These are phyloP conservation scores for Mycena vulgaris DNA, from an alignment of 768 basidiomycete genomes.

Conservation along the genomic window DNA sequence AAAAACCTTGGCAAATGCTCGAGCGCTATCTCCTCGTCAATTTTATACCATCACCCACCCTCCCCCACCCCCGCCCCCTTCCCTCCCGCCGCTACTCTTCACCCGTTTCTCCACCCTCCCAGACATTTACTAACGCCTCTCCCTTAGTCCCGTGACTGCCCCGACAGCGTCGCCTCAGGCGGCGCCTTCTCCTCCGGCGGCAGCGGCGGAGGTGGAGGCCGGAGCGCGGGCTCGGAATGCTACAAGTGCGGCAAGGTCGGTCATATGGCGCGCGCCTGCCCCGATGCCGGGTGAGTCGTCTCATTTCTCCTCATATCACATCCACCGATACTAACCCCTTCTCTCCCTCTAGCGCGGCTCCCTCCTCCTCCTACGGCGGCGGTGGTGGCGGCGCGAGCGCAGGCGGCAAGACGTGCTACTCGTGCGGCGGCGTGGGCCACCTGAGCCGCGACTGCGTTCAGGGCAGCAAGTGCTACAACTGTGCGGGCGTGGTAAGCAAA, in stretches of 20 bases:
- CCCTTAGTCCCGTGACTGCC: constrained; percentile 83
- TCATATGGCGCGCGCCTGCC: constrained; percentile 89
- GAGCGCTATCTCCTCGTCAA: too few species aligned
- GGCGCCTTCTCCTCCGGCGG: constrained; percentile 42
- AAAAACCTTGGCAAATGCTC: too few species aligned
- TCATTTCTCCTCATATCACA: not conserved
- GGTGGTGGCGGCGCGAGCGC: constrained; percentile 15
- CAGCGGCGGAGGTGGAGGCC: constrained; percentile 37
- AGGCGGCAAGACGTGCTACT: constrained; percentile 66
- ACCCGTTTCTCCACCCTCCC: not conserved
- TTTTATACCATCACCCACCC: too few species aligned
- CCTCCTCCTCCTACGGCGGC: constrained; percentile 47
- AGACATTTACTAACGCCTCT: not conserved
- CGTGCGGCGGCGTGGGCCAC: constrained; percentile 91
- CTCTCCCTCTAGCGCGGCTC: too few species aligned
- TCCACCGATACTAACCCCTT: not conserved
- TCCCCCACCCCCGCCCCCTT: too few species aligned
- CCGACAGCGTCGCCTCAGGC: constrained; percentile 55
- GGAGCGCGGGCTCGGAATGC: constrained; percentile 64
- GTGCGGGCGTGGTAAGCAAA: constrained; percentile 79
- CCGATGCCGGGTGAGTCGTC: constrained; percentile 63
- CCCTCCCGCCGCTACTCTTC: not conserved
- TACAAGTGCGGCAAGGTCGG: constrained; percentile 90
- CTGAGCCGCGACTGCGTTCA: constrained; percentile 89
- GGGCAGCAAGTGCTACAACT: constrained; percentile 92